Conservation (phyloP, 768 basidiomycete species). For the Lanmaoa pseudosensibilis region DNA sequence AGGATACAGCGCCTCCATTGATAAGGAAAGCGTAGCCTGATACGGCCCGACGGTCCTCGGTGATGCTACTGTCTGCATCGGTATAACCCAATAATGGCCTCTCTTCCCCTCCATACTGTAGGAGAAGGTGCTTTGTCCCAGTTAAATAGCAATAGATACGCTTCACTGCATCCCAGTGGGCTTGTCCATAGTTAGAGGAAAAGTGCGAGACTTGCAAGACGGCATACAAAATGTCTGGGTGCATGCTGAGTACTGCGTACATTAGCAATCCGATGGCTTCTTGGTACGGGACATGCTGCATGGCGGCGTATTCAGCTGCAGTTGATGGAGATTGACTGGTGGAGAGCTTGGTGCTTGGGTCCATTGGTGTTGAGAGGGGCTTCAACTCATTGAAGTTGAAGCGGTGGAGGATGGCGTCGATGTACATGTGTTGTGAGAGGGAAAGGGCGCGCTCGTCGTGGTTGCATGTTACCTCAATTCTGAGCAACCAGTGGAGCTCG, state of each 20-base stretch:
- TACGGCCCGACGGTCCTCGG: slow-evolving; percentile 1
- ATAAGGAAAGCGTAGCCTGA: slow-evolving; percentile 25
- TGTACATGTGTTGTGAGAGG: slow-evolving; percentile 22
- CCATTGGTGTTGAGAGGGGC: slow-evolving; percentile 34
- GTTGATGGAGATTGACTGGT: slow-evolving; percentile 21
- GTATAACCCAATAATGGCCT: not conserved
- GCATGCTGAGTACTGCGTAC: not conserved
- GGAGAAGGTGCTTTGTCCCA: no score
- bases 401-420: slow-evolving; percentile 27
- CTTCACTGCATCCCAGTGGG: no score
- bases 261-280: not conserved
- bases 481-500: slow-evolving; percentile 5
- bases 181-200: no score
- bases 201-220: not conserved
- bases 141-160: no score
- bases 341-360: slow-evolving; percentile 25
- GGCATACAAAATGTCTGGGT: not conserved
- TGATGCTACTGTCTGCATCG: slow-evolving; percentile 9
- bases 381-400: slow-evolving; percentile 31
- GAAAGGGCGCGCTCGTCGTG: not conserved
- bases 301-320: no score
- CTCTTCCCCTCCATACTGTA: no score
- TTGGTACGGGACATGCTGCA: slow-evolving; percentile 28
- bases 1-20: slow-evolving; percentile 19
- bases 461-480: slow-evolving; percentile 4